Evolutionary conservation across 1,139 yeast genomes (phyloP), one percentile per base, ranked within the genome.

Genomic region (Yamadazyma songkhlaensis): DNA sequence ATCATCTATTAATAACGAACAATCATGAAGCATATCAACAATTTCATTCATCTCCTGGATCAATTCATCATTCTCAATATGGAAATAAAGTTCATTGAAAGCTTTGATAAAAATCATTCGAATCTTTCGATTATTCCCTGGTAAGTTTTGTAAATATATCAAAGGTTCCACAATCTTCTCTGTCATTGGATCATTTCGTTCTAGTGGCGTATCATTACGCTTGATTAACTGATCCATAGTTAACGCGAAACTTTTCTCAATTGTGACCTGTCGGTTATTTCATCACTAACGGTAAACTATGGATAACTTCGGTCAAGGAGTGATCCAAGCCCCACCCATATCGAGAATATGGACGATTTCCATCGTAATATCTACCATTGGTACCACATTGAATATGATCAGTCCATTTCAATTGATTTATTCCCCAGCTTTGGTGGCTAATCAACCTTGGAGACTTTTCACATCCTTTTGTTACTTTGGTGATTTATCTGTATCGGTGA

Each of bases 1-100:
- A 53, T 89, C 97, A 57, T 89, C 97, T 23, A 89, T 78, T 10
- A 62, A 43, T 34, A 62, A 51, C 6, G 65, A 60, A 27, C 61
- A 50, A 30, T 60, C 60, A 35, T 62, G 67, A 25, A 62, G 53
- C 9, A 58, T 53, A 9, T 62, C 55, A 11, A 62, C 55, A 7
- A 62, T 45, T 20, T 52, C 54, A 32, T 56, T 54, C 27, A 62
- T 57, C 14, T 39, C 47, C 3, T 40, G 37, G 10, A 62, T 44
- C 23, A 57, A 35, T 15, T 41, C 39, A 6, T 41, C 47, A 6
- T 48, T 48, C 9, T 48, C 47, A 25, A 64, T 60, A 12, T 53
- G 48, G 43, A 58, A 65, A 43, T 56, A 64, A 17, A 57, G 41
- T 27, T 57, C 55, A 45, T 65, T 64, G 46, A 65, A 64, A 5